Evolutionary conservation across 1,284 basidiomycete genomes (phyloP).

Genomic region (Rhodotorula glutinis): DNA sequence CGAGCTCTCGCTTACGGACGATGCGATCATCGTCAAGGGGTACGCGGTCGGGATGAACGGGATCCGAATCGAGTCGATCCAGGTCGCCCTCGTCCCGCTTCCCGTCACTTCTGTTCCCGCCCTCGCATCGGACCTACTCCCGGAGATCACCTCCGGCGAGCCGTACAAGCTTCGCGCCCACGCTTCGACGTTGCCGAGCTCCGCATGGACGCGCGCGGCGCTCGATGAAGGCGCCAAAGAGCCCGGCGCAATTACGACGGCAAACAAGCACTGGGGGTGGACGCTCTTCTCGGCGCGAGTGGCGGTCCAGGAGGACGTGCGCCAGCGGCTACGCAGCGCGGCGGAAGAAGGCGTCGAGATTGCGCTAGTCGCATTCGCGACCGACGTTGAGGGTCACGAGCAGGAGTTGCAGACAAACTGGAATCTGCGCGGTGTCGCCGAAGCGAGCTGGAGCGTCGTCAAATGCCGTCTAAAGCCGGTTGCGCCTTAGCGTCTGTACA

Average conservation of each 20-base stretch:
- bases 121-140: too few species aligned
- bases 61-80: slow-evolving; percentile 14
- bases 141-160: not conserved
- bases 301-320: not conserved
- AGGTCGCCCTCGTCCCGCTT: slow-evolving; percentile 11
- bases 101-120: not conserved
- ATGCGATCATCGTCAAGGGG: slow-evolving; percentile 25
- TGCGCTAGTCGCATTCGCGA: slow-evolving; percentile 26
- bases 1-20: not conserved
- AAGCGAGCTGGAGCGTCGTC: slow-evolving; percentile 32
- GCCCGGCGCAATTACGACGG: not conserved
- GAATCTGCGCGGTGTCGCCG: slow-evolving; percentile 30
- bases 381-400: slow-evolving; percentile 16
- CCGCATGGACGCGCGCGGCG: not conserved
- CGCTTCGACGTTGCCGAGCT: slow-evolving; percentile 1
- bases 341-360: slow-evolving; percentile 1
- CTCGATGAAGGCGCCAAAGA: slow-evolving; percentile 9
- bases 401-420: slow-evolving; percentile 32
- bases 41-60: slow-evolving; percentile 33
- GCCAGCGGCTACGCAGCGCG: not conserved
- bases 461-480: not conserved
- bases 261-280: slow-evolving; percentile 31
- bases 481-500: too few species aligned
- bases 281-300: slow-evolving; percentile 22
- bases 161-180: slow-evolving; percentile 17